These are phyloP conservation scores for Cystoderma amianthinum DNA, from an alignment of 768 basidiomycete genomes.

Conservation along the genomic window DNA sequence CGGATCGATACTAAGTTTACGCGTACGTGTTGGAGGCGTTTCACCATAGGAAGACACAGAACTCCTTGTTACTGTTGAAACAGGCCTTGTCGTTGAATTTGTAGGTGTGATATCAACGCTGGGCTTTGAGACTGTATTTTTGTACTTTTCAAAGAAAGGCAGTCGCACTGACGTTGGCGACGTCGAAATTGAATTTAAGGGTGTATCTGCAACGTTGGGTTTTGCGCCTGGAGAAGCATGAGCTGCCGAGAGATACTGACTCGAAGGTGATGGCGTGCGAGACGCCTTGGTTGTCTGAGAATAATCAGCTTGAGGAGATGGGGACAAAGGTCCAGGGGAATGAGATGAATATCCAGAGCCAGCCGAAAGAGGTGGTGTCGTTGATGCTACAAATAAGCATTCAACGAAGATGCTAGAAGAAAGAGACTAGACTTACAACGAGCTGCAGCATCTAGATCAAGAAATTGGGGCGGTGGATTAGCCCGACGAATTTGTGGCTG, in stretches of 20 bases:
- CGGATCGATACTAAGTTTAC: constrained; percentile 8
- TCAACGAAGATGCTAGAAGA: constrained; percentile 2
- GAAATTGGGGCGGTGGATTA: constrained; percentile 30
- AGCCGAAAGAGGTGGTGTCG: constrained; percentile 41
- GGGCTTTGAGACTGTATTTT: constrained; percentile 26
- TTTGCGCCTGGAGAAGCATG: constrained; percentile 6
- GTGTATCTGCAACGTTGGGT: not conserved
- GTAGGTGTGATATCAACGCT: constrained; percentile 11
- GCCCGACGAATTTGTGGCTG: constrained; percentile 15
- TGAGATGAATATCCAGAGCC: constrained; percentile 37
- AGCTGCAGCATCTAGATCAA: constrained; percentile 38
- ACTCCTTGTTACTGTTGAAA: not conserved
- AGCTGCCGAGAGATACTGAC: constrained; percentile 7
- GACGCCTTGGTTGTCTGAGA: constrained; percentile 10
- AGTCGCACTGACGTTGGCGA: constrained; percentile 23
- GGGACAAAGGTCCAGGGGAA: constrained; percentile 34
- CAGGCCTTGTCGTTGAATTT: not conserved
- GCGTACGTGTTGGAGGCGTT: not conserved
- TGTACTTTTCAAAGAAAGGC: constrained; percentile 55
- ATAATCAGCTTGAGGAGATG: constrained; percentile 26
- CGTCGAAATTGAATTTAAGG: not conserved
- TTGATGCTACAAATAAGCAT: constrained; percentile 21
- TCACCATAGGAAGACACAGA: not conserved
- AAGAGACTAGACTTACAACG: constrained; percentile 22
- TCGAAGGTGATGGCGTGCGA: constrained; percentile 17